Evolutionary conservation across 495 filamentous ascomycete species (phyloP).

Genomic region (Aspergillus incahuasiensis): DNA sequence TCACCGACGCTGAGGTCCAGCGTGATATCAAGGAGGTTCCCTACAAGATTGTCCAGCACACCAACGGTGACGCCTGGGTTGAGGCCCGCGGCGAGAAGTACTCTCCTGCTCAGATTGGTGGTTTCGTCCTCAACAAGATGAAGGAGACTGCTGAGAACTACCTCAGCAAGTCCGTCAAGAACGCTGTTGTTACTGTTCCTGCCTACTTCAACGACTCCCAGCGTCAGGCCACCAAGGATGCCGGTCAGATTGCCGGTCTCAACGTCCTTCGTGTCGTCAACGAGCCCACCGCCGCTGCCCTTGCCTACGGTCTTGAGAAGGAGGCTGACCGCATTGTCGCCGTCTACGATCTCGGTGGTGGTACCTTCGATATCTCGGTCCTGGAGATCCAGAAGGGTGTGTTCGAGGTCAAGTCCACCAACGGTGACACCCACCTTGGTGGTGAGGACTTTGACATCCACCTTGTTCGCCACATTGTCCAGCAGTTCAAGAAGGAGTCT

Average conservation of each 20-base stretch:
- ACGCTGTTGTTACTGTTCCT: conserved; percentile 93
- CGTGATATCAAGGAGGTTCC: conserved; percentile 97
- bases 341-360: conserved; percentile 97
- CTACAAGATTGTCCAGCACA: conserved; percentile 98
- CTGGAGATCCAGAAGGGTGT: conserved; percentile 97
- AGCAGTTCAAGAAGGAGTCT: conserved; percentile 94
- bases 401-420: conserved; percentile 98
- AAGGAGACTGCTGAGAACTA: conserved; percentile 95
- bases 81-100: conserved; percentile 94
- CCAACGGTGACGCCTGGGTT: conserved; percentile 97
- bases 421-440: conserved; percentile 96
- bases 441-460: conserved; percentile 98
- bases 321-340: conserved; percentile 85
- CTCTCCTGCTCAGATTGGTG: conserved; percentile 97
- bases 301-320: conserved; percentile 95
- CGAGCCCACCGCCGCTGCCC: conserved; percentile 90
- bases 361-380: conserved; percentile 98
- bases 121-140: conserved; percentile 96
- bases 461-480: conserved; percentile 90
- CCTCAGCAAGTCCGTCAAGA: conserved; percentile 83
- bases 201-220: conserved; percentile 99
- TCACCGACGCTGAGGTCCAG: conserved; percentile 92
- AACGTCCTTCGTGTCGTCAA: conserved; percentile 97
- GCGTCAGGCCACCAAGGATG: conserved; percentile 96
- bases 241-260: conserved; percentile 90